Base-by-base conservation (phyloP, 2,329 filamentous ascomycete species). In the Epichloe sp. region DNA sequence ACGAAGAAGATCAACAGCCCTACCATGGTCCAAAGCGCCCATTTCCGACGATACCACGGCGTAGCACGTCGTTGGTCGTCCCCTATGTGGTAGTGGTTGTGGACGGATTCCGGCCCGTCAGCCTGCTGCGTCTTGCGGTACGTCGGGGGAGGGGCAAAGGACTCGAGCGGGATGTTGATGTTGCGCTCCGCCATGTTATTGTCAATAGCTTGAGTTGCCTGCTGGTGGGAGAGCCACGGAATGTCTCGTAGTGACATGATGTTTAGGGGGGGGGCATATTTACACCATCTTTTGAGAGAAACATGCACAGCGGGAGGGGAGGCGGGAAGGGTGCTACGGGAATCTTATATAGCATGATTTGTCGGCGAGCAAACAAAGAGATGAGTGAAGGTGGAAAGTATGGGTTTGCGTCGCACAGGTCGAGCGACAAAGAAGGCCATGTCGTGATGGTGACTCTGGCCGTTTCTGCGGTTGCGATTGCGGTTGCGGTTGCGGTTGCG, bases 41-140 rank as follows among this genome's bases (percentile, higher is more conserved):
- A 44, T 47, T 52, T 54, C 11, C 52, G 53, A 12, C 55, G 55
- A 48, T 57, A 58, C 56, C 55, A 58, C 1, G 51, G 56, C 4
- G 31, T 15, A 6, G 44, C 15, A 31, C 36, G 5, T 31, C 23
- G 19, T 40, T 52, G 41, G 17, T 49, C 19, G 17, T 49, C 19
- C 4, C 45, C 46, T 15, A 52, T 49, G 7, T 58, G 53, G 37
- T 58, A 58, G 35, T 58, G 54, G 51, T 58, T 58, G 35, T 57
- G 53, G n/a, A 55, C 34, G 3, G 50, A 35, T 5, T 52, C 54
- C 14, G 34, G 44, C 5, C 35, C 37, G 15, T 51, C 37, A 31
- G 34, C 42, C 38, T 42, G 47, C 44, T 21, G 14, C 14, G 14
- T 36, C 23, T 46, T 51, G 21, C 38, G 36, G 19, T 53, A 51